Conservation (phyloP, 2,329 filamentous ascomycete genomes). For the Pseudogymnoascus sp. region DNA sequence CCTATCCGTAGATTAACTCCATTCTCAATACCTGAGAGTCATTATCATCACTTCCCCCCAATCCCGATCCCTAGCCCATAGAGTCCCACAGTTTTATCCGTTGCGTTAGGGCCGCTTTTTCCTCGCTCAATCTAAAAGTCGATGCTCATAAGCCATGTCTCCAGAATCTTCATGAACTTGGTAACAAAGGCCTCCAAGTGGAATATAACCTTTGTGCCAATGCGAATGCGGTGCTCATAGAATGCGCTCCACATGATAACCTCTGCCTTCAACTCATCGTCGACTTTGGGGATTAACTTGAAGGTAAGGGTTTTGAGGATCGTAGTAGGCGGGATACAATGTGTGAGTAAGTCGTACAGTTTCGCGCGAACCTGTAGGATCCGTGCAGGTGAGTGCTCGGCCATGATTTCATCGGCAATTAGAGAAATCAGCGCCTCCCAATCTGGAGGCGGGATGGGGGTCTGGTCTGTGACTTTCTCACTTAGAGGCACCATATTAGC, state of each 20-base stretch:
- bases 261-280: slow-evolving; percentile 83
- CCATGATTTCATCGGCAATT: slow-evolving; percentile 87
- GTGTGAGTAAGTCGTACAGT: slow-evolving; percentile 92
- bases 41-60: neutral
- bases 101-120: neutral
- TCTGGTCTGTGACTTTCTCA: slow-evolving; percentile 81
- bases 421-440: slow-evolving; percentile 90
- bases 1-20: neutral
- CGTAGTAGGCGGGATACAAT: slow-evolving; percentile 92
- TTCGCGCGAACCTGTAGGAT: slow-evolving; percentile 85
- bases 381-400: slow-evolving; percentile 81
- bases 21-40: neutral
- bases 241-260: slow-evolving; percentile 95
- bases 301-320: slow-evolving; percentile 93
- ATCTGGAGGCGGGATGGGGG: slow-evolving; percentile 86
- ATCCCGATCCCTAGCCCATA: neutral
- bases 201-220: slow-evolving; percentile 93
- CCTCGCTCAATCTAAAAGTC: slow-evolving; percentile 40
- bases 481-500: slow-evolving; percentile 41
- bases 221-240: slow-evolving; percentile 90
- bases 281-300: slow-evolving; percentile 78
- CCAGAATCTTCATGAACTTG: slow-evolving; percentile 94
- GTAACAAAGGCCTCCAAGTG: slow-evolving; percentile 97
- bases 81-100: neutral
- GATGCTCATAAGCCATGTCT: slow-evolving; percentile 87